Evolutionary conservation across 176 grass and related monocot species (phyloP).

Genomic region (Aechmea fasciata): DNA sequence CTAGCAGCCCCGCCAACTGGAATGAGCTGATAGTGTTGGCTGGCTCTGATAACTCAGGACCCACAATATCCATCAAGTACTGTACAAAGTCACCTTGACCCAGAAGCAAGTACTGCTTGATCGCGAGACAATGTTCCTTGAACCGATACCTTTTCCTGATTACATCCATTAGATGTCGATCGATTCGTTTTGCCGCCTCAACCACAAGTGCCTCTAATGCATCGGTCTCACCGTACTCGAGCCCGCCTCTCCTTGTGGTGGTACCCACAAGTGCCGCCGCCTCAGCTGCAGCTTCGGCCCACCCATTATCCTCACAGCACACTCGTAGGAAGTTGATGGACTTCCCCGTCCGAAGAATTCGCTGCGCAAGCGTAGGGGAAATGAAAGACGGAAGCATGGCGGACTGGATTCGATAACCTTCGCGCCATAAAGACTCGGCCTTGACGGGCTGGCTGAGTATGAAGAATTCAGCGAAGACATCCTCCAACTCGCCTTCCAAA

Average conservation of each 20-base stretch:
- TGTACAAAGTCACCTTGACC: constrained; percentile 98
- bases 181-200: constrained; percentile 80
- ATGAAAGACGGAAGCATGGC: constrained; percentile 87
- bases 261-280: constrained; percentile 75
- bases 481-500: constrained; percentile 77
- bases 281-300: constrained; percentile 59
- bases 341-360: constrained; percentile 85
- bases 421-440: constrained; percentile 75
- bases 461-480: constrained; percentile 84
- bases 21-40: constrained; percentile 94
- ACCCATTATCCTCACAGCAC: constrained; percentile 87
- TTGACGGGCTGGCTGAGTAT: constrained; percentile 74
- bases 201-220: constrained; percentile 75
- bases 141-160: constrained; percentile 74
- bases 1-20: constrained; percentile 80
- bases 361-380: constrained; percentile 61
- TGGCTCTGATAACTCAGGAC: constrained; percentile 85
- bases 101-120: constrained; percentile 92
- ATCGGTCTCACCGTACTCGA: constrained; percentile 88
- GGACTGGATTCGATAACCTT: constrained; percentile 78
- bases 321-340: constrained; percentile 90
- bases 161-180: constrained; percentile 81
- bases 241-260: constrained; percentile 59
- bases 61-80: constrained; percentile 89
- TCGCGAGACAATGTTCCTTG: constrained; percentile 87